Evolutionary conservation across 75 land plant genomes (phyloP), one percentile per base, ranked within the genome.

Genomic region (Sequoia sempervirens): DNA sequence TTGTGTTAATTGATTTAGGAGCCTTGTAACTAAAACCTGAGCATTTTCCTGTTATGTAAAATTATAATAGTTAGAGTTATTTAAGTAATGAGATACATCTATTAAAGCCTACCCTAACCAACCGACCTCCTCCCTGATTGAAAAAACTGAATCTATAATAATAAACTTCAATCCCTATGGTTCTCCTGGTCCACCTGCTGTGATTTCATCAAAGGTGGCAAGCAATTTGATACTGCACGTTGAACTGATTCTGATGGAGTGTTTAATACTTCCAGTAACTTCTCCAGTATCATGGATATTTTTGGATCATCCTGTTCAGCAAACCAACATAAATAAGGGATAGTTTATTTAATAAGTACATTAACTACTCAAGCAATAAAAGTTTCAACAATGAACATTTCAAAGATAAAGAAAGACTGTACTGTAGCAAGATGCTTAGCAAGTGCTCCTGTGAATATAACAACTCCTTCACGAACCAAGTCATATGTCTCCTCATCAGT

Each of bases 221-320:
- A 86, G 87, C 99, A 97, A 46, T 92, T 83, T 54, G 99, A 97
- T 28, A 97, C 98, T 82, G 99, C 99, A 75, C 94, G 91, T 72
- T 97, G 99, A 83, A 97, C 99, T 52, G 99, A 92, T 92, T 96
- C 99, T 70, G 99, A 97, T 28, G 99, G 99, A 81, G 99, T 97
- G 83, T 96, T 97, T 66, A 97, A 82, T 28, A 97, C 98, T 88
- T 96, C 99, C 81, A 97, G 91, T 85, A 97, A 83, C 88, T 93
- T 97, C 84, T 97, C 99, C 46, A 97, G 81, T 72, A 97, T 95
- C 38, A 88, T 79, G 73, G 92, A 89, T 40, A 94, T 90, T 89
- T 94, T 97, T 79, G 99, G 95, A 89, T 92, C 95, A 87, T 96
- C 95, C 99, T 97, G 93, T 80, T 41, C 28, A 53, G 72, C 20